phyloP scores from a whole-genome alignment of 1,284 basidiomycete species.

The Phylloporus sp. region DNA sequence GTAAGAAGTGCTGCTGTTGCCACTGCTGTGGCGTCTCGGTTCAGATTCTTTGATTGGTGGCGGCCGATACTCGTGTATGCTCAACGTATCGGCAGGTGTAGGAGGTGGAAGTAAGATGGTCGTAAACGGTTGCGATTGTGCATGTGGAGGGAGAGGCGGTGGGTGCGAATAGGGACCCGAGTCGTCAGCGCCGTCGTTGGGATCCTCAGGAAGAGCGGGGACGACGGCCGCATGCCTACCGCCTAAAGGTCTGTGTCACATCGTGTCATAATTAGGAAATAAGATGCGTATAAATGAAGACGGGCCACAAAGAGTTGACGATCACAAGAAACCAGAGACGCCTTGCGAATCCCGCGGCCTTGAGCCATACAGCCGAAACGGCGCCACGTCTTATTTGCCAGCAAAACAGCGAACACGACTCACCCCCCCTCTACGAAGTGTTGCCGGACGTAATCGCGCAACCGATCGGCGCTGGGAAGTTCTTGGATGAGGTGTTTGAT shows the following conservation, averaged over 20 bases:
- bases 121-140: slow-evolving; percentile 32
- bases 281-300: slow-evolving; percentile 27
- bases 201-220: slow-evolving; percentile 73
- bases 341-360: slow-evolving; percentile 12
- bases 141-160: slow-evolving; percentile 14
- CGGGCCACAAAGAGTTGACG: slow-evolving; percentile 23
- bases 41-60: slow-evolving; percentile 27
- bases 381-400: slow-evolving; percentile 13
- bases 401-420: slow-evolving; percentile 40
- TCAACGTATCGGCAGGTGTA: slow-evolving; percentile 29
- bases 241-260: slow-evolving; percentile 62
- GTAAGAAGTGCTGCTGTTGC: slow-evolving; percentile 10
- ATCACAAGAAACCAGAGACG: slow-evolving; percentile 12
- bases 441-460: slow-evolving; percentile 83
- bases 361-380: slow-evolving; percentile 15
- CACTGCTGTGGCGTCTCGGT: slow-evolving; percentile 24
- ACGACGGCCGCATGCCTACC: slow-evolving; percentile 79
- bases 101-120: slow-evolving; percentile 38
- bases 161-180: slow-evolving; percentile 18
- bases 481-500: slow-evolving; percentile 86
- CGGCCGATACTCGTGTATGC: slow-evolving; percentile 38
- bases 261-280: slow-evolving; percentile 38
- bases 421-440: slow-evolving; percentile 80
- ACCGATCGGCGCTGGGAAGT: slow-evolving; percentile 65
- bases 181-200: slow-evolving; percentile 40